These are phyloP conservation scores for Cladorrhinum sp. DNA, from an alignment of 2,329 filamentous ascomycete species.

Conservation along the genomic window DNA sequence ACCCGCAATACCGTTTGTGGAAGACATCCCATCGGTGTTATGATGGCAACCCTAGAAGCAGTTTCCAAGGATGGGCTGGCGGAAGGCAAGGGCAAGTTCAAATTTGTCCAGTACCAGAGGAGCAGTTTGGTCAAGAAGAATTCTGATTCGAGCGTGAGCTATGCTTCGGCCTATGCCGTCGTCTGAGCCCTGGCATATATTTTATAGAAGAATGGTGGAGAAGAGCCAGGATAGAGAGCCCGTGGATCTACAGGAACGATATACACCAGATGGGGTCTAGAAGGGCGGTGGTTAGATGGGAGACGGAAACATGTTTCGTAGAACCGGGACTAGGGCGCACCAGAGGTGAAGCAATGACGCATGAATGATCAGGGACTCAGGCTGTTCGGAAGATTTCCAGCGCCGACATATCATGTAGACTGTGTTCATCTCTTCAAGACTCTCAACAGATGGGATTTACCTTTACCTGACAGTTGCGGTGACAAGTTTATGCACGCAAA, in stretches of 20 bases:
- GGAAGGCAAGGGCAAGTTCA: constrained; percentile 57
- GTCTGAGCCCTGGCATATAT: constrained; percentile 44
- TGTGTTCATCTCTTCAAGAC: neutral
- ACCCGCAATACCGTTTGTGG: constrained; percentile 94
- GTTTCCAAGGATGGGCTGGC: constrained; percentile 40
- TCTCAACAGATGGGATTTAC: too few relatives aligned
- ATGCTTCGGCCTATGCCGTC: constrained; percentile 86
- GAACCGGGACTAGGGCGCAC: neutral
- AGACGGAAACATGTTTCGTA: neutral
- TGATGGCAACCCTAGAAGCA: constrained; percentile 81
- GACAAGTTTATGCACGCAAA: neutral
- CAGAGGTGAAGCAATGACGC: neutral
- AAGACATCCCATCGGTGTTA: constrained; percentile 87
- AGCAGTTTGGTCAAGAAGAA: constrained; percentile 70
- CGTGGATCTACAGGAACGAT: constrained; percentile 9
- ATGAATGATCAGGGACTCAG: neutral
- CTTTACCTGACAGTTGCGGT: neutral
- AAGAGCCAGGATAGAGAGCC: neutral
- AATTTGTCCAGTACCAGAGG: constrained; percentile 81
- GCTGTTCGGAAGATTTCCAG: neutral
- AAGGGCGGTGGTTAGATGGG: neutral
- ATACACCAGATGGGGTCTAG: neutral
- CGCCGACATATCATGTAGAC: neutral
- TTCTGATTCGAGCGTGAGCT: constrained; percentile 84
- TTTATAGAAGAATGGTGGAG: neutral